Evolutionary conservation across 257 asterid species (phyloP), one percentile per base, ranked within the genome.

Genomic region (Nemophila menziesii): DNA sequence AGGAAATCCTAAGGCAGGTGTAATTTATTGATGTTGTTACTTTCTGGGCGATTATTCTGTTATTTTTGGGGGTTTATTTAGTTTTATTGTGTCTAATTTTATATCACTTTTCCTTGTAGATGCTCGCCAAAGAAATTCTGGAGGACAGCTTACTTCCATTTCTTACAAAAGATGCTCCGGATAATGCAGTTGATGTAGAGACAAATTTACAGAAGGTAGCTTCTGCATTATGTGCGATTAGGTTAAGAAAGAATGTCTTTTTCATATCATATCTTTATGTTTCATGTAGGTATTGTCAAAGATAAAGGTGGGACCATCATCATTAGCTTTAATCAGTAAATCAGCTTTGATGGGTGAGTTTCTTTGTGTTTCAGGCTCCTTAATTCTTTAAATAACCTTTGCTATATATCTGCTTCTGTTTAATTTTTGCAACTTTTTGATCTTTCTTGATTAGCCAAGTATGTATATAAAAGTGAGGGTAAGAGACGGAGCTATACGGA

Each of bases 1-100:
- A 66, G 98, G 98, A 61, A 90, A 89, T 63, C 98, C 98, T 16
- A 90, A 89, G 94, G 98, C 66, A 57, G 52, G 61, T 59, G 39
- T 57, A 56, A 16, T 33, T 52, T 48, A 29, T 29, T 7, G 26
- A 17, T 41, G 19, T 23, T 22, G 46, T 62, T 20, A 23, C 41
- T 18, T 14, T 34, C 38, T 18, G 16, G 16, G 13, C 46, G 20
- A 41, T 19, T 19, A 9, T 20, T 18, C 15, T 7, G 4, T 29
- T 29, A 10, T 2, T 13, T 8, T 41, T 22, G 13, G 14, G 23
- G n/a, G 14, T 3, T 41, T 19, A 13, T 24, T 5, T 12, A 41
- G 24, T 11, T 41, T 37, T 22, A 12, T 45, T 17, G 18, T 5
- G 5, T 22, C 20, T 16, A 27, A 38, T 34, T 19, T 24, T 27